These are phyloP conservation scores for Pichia manshurica DNA, from an alignment of 805 yeast species.

Conservation along the genomic window DNA sequence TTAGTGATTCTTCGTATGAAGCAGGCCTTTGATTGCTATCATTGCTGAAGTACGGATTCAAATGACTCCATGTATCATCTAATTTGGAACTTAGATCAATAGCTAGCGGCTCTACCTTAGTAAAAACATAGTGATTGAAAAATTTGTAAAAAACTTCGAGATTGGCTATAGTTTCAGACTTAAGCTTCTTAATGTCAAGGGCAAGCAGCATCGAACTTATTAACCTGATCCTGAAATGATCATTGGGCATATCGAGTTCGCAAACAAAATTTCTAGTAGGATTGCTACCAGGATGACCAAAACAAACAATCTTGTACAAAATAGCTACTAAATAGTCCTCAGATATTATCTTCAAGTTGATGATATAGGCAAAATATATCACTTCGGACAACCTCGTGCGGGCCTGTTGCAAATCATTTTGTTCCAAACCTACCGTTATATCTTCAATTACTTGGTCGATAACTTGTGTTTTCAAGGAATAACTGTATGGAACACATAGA, in stretches of 20 bases:
- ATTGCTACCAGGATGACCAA: slow-evolving; percentile 57
- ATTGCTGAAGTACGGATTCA: slow-evolving; percentile 13
- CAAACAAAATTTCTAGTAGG: slow-evolving; percentile 41
- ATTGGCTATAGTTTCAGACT: slow-evolving; percentile 19
- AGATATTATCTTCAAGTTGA: slow-evolving; percentile 42
- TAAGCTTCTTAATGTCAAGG: slow-evolving; percentile 12
- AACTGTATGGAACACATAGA: slow-evolving; percentile 24
- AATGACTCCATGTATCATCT: slow-evolving; percentile 28
- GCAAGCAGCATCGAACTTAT: slow-evolving; percentile 38
- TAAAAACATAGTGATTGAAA: slow-evolving; percentile 65
- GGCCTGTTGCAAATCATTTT: slow-evolving; percentile 52
- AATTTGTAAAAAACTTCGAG: slow-evolving; percentile 43
- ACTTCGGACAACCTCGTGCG: slow-evolving; percentile 58
- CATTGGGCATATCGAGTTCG: slow-evolving; percentile 55
- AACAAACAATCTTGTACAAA: slow-evolving; percentile 50
- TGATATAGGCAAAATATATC: slow-evolving; percentile 54
- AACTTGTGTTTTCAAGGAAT: slow-evolving; percentile 29
- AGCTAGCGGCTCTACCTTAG: slow-evolving; percentile 60
- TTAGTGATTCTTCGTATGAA: slow-evolving; percentile 44
- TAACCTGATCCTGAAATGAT: slow-evolving; percentile 67
- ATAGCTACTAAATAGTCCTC: slow-evolving; percentile 44
- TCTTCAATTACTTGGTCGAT: slow-evolving; percentile 63
- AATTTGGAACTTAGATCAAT: slow-evolving; percentile 43
- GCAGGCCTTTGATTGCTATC: slow-evolving; percentile 41
- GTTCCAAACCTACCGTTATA: slow-evolving; percentile 61